Conservation (phyloP, 1,139 yeast species). For the Sugiyamaella castrensis region DNA sequence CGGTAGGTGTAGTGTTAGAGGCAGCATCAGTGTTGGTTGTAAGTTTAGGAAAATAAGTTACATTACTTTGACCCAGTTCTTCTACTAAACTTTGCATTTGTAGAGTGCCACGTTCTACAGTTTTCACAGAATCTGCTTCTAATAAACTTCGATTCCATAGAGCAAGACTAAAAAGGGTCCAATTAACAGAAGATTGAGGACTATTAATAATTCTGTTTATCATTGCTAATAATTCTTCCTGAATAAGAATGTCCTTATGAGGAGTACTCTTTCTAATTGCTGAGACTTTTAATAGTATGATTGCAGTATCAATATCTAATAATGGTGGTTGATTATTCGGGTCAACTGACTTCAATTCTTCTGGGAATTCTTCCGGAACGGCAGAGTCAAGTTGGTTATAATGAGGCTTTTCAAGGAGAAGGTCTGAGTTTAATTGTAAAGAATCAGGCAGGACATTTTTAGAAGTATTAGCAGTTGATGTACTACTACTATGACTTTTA, state of each 20-base stretch:
- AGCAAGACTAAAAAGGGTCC: slow-evolving; percentile 80
- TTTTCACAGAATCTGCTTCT: slow-evolving; percentile 76
- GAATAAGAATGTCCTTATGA: slow-evolving; percentile 62
- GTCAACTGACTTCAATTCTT: slow-evolving; percentile 53
- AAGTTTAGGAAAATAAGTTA: slow-evolving; percentile 58
- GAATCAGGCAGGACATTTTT: slow-evolving; percentile 46
- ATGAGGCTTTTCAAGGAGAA: slow-evolving; percentile 73
- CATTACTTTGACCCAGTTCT: slow-evolving; percentile 70
- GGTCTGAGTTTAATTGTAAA: slow-evolving; percentile 68
- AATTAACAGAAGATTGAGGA: slow-evolving; percentile 51
- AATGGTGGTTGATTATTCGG: slow-evolving; percentile 81
- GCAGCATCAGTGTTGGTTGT: slow-evolving; percentile 33
- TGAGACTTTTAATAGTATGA: slow-evolving; percentile 64
- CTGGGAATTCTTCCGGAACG: slow-evolving; percentile 59
- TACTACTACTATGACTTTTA: slow-evolving; percentile 42
- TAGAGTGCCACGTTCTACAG: slow-evolving; percentile 89
- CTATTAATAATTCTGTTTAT: slow-evolving; percentile 66
- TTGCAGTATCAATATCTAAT: slow-evolving; percentile 66
- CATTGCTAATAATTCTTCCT: slow-evolving; percentile 77
- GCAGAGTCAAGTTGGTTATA: slow-evolving; percentile 32
- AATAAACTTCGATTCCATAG: slow-evolving; percentile 86
- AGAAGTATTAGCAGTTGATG: slow-evolving; percentile 23
- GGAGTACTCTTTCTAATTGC: slow-evolving; percentile 71
- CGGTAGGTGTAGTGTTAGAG: slow-evolving; percentile 27
- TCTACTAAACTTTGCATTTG: slow-evolving; percentile 93